Conservation (phyloP, 2,329 filamentous ascomycete species). For the Penicillium frequentans region DNA sequence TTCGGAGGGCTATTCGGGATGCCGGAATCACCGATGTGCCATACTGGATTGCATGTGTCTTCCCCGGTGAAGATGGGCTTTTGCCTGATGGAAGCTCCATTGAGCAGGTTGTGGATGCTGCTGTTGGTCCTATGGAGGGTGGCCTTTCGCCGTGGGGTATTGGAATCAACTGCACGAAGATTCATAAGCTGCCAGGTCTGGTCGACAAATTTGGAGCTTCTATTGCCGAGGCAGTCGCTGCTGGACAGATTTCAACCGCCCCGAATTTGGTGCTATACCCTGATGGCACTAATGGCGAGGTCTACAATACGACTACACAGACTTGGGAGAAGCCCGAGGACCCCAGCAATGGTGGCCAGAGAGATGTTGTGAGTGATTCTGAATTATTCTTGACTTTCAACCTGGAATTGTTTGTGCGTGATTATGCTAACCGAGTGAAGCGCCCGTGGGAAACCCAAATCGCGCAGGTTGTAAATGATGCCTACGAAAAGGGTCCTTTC, state of each 20-base stretch:
- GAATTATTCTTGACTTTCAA: not conserved
- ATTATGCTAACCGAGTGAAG: constrained; percentile 18
- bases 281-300: constrained; percentile 67
- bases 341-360: constrained; percentile 17
- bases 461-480: constrained; percentile 33
- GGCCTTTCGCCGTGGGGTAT: constrained; percentile 57
- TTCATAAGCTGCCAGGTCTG: constrained; percentile 31
- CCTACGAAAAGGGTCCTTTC: constrained; percentile 28
- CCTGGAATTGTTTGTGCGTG: not conserved
- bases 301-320: constrained; percentile 65
- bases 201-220: constrained; percentile 21
- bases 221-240: constrained; percentile 5
- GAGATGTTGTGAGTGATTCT: constrained; percentile 12
- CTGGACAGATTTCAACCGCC: constrained; percentile 5
- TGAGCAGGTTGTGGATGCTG: constrained; percentile 43
- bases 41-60: constrained; percentile 66
- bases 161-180: constrained; percentile 64
- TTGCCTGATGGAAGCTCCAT: constrained; percentile 59
- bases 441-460: constrained; percentile 40
- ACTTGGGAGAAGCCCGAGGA: constrained; percentile 50
- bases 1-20: constrained; percentile 37
- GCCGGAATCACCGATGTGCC: constrained; percentile 28
- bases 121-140: constrained; percentile 28
- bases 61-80: constrained; percentile 53
- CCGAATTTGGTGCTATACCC: constrained; percentile 65